Evolutionary conservation across 345 rosid genomes (phyloP).

Genomic region (Raphanus raphanistrum): DNA sequence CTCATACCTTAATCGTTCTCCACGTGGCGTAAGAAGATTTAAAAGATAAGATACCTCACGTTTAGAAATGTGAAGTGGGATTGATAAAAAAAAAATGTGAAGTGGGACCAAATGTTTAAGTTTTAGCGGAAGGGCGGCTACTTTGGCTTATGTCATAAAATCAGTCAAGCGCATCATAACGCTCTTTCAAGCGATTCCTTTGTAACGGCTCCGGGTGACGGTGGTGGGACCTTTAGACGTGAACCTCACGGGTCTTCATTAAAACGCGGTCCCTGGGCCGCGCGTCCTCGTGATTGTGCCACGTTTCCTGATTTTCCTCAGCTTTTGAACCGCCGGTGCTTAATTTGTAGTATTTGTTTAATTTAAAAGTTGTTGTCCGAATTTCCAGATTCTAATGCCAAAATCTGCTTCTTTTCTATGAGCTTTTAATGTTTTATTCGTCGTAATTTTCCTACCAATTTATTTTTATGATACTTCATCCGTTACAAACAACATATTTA

Average conservation of each 20-base stretch:
- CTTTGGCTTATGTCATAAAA: slow-evolving; percentile 12
- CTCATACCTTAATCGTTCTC: not conserved
- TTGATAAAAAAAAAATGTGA: too few species aligned
- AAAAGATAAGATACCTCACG: not conserved
- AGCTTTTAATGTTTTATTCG: not conserved
- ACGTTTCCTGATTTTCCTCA: not conserved
- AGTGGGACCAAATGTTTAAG: not conserved
- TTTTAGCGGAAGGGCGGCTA: slow-evolving; percentile 16
- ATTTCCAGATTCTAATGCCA: slow-evolving; percentile 27
- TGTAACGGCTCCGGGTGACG: slow-evolving; percentile 13
- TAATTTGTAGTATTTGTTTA: not conserved
- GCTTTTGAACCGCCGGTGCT: slow-evolving; percentile 33
- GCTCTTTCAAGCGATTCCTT: slow-evolving; percentile 12
- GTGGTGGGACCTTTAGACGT: slow-evolving; percentile 29
- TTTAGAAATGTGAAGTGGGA: not conserved
- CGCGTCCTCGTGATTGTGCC: slow-evolving; percentile 39
- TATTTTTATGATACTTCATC: not conserved
- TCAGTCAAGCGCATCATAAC: slow-evolving; percentile 16
- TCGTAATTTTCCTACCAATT: not conserved
- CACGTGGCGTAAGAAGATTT: slow-evolving; percentile 12
- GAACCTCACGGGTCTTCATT: slow-evolving; percentile 26
- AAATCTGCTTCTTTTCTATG: not conserved
- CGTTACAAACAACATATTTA: not conserved
- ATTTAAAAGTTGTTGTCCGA: not conserved
- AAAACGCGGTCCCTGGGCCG: slow-evolving; percentile 36